A percentile compares a stretch with the other conserved stretches of the same genome.
Conservation (phyloP, 164 flowering plant genomes). For the Magnolia sinica region DNA sequence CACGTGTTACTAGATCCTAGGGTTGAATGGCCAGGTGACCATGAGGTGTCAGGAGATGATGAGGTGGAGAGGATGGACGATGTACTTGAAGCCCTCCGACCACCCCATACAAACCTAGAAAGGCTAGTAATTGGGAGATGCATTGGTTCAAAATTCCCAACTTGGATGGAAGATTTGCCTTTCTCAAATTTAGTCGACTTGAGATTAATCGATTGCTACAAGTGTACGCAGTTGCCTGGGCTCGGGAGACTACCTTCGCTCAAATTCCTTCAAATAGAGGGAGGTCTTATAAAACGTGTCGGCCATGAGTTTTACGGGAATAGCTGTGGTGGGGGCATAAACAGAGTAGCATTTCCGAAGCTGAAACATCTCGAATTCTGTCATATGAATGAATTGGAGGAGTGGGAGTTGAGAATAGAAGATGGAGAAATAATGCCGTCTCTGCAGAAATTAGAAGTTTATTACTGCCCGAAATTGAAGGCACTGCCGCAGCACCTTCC, state of each 20-base stretch:
- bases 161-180: neutral
- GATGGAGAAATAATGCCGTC: neutral
- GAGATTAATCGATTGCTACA: neutral
- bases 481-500: no score
- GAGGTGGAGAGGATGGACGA: neutral
- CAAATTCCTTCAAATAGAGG: neutral
- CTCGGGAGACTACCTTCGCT: constrained; percentile 4
- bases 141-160: neutral
- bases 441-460: no score
- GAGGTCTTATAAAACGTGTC: neutral
- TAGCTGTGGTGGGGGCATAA: neutral
- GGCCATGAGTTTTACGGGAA: neutral
- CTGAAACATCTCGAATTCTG: neutral
- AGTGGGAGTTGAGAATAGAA: constrained; percentile 5
- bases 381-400: neutral
- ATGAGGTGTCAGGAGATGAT: neutral
- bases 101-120: neutral
- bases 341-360: constrained; percentile 4
- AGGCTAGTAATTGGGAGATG: neutral
- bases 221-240: constrained; percentile 1
- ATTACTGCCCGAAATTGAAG: neutral
- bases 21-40: no score
- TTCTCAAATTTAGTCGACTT: neutral
- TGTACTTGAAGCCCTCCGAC: neutral
- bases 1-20: neutral